A percentile compares a stretch with the other conserved stretches of the same genome.
phyloP scores from a whole-genome alignment of 2,329 filamentous ascomycete species.

The Teratosphaeria nubilosa region DNA sequence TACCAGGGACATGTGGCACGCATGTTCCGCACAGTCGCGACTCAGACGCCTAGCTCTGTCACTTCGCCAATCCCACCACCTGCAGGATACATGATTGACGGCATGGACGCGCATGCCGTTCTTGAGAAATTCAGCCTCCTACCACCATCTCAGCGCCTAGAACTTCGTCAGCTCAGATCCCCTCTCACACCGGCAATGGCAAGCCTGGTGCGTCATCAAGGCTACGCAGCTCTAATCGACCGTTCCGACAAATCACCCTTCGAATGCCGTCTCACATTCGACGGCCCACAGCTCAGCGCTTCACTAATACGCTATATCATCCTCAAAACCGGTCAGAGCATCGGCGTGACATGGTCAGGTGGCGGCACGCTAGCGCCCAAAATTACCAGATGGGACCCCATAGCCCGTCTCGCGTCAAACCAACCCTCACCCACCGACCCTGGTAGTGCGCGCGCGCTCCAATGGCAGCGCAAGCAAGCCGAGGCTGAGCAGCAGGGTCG shows the following conservation, averaged over 20 bases:
- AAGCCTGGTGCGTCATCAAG: slow-evolving; percentile 27
- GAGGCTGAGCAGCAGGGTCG: neutral
- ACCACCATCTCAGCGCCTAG: slow-evolving; percentile 30
- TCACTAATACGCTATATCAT: slow-evolving; percentile 17
- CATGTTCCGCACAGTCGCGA: slow-evolving; percentile 39
- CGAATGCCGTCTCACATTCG: slow-evolving; percentile 24
- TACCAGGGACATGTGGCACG: slow-evolving; percentile 49
- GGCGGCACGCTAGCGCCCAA: slow-evolving; percentile 13
- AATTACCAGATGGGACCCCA: slow-evolving; percentile 19
- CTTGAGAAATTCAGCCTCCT: slow-evolving; percentile 42
- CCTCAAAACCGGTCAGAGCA: slow-evolving; percentile 11
- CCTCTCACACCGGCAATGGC: slow-evolving; percentile 26
- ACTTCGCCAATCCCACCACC: slow-evolving; percentile 34
- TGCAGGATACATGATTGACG: slow-evolving; percentile 34
- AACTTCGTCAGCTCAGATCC: slow-evolving; percentile 26
- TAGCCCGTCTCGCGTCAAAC: neutral
- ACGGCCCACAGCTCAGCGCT: slow-evolving; percentile 21
- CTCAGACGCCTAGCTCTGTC: slow-evolving; percentile 33
- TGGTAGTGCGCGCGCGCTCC: neutral
- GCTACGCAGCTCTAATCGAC: slow-evolving; percentile 19
- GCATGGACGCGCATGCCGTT: slow-evolving; percentile 35
- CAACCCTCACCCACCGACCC: slow-evolving; percentile 1
- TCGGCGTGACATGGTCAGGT: slow-evolving; percentile 21
- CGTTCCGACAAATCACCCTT: slow-evolving; percentile 19
- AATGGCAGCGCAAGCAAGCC: neutral